phyloP scores from a whole-genome alignment of 495 filamentous ascomycete species.

The Penicillium cataractarum region DNA sequence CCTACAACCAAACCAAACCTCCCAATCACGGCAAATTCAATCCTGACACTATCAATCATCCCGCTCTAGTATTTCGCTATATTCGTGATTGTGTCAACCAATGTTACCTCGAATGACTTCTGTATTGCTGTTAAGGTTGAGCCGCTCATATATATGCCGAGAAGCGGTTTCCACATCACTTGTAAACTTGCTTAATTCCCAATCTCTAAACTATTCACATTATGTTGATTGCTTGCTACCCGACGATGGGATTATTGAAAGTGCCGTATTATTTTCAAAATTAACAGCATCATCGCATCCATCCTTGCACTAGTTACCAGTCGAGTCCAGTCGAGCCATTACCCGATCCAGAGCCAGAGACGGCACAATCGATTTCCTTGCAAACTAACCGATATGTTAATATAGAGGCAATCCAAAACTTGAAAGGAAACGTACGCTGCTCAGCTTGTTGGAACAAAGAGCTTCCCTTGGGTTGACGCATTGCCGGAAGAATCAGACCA shows the following conservation, averaged over 20 bases:
- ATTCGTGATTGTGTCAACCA: no score
- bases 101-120: no score
- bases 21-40: no score
- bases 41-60: no score
- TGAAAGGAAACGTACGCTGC: constrained; percentile 29
- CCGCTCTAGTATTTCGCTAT: no score
- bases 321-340: constrained; percentile 17
- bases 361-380: constrained; percentile 38
- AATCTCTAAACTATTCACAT: no score
- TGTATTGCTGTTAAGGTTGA: background rate
- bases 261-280: no score
- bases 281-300: no score
- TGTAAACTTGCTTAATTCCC: background rate
- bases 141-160: background rate
- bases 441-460: constrained; percentile 40
- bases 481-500: constrained; percentile 33
- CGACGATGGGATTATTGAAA: no score
- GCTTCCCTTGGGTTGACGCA: constrained; percentile 35
- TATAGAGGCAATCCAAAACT: background rate
- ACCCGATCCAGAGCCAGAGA: constrained; percentile 14
- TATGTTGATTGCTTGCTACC: no score
- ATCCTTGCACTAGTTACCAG: no score
- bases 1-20: no score
- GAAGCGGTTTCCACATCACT: background rate
- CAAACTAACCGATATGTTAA: constrained; percentile 28